Evolutionary conservation across 2,329 filamentous ascomycete species (phyloP), one percentile per base, ranked within the genome.

Genomic region (Pleurostoma richardsiae): DNA sequence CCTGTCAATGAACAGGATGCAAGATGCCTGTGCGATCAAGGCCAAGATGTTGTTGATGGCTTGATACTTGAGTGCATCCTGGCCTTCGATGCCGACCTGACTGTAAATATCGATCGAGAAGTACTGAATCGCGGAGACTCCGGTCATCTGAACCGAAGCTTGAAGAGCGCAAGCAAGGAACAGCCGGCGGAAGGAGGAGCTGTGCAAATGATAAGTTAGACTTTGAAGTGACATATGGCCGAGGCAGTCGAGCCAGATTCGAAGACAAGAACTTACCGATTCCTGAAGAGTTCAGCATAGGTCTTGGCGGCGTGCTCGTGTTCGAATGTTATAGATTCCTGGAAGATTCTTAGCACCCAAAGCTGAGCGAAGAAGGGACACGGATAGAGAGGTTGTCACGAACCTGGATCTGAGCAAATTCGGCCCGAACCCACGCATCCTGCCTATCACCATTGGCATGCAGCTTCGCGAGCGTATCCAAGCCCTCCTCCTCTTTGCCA

Each of bases 111-210:
- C 64, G 19, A 85, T 77, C 0, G 81, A 83, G 64, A 85, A 90
- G 64, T 90, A 90, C 60, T 90, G 86, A 53, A 90, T 89, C 1
- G 83, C 83, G 2, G 75, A 80, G 0, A 86, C 83, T 53, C 86
- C 87, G 0, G 86, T 90, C 83, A 91, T 88, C 61, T 90, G 87
- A 3, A 84, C 73, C 0, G 79, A 81, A 0, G 82, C 86, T 61
- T 90, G 87, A 1, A 90, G 68, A 1, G 85, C 74, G 55, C 77
- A 80, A 31, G 83, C 83, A 7, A 90, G 71, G 60, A 90, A 82
- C 5, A 90, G 72, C 11, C 87, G 79, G 30, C 86, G 83, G 72
- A 90, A 87, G 33, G 77, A 82, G 1, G 83, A 82, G 31, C 59
- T 64, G 55, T 66, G 40, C 10, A 3, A 11, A 61, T 19, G 19